Evolutionary conservation across 805 yeast genomes (phyloP).

Genomic region (Ogataea henricii): DNA sequence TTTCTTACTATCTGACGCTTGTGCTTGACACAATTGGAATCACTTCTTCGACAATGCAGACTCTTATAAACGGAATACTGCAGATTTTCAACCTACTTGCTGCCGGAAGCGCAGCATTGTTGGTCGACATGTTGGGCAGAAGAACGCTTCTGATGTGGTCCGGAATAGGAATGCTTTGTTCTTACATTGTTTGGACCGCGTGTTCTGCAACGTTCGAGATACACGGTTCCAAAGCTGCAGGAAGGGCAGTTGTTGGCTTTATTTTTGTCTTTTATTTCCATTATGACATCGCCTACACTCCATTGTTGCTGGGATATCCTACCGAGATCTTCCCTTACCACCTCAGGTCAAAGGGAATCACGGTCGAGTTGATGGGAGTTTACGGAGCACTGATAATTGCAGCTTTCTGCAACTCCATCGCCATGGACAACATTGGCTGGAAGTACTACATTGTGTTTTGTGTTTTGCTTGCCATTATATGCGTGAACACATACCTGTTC

Average conservation of each 20-base stretch:
- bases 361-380: constrained; percentile 29
- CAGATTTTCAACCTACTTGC: constrained; percentile 47
- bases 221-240: constrained; percentile 22
- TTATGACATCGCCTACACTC: constrained; percentile 48
- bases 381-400: constrained; percentile 25
- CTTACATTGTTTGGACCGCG: constrained; percentile 47
- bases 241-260: constrained; percentile 26
- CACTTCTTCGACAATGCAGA: constrained; percentile 46
- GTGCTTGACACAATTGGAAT: constrained; percentile 58
- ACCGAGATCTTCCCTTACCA: constrained; percentile 57
- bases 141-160: constrained; percentile 41
- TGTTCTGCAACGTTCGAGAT: constrained; percentile 42
- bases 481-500: constrained; percentile 32
- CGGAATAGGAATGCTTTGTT: constrained; percentile 38
- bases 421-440: constrained; percentile 42
- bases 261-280: constrained; percentile 36
- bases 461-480: constrained; percentile 32
- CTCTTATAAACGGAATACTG: constrained; percentile 52
- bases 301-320: constrained; percentile 46
- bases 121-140: constrained; percentile 38
- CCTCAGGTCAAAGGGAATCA: constrained; percentile 64
- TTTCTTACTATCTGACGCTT: constrained; percentile 45
- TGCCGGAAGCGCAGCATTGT: constrained; percentile 34
- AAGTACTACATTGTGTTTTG: constrained; percentile 40
- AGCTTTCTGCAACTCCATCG: constrained; percentile 36